Percentiles rank a stretch among this genome's conserved stretches.
Conservation (phyloP, 164 flowering plant genomes). For the Magnolia officinalis region DNA sequence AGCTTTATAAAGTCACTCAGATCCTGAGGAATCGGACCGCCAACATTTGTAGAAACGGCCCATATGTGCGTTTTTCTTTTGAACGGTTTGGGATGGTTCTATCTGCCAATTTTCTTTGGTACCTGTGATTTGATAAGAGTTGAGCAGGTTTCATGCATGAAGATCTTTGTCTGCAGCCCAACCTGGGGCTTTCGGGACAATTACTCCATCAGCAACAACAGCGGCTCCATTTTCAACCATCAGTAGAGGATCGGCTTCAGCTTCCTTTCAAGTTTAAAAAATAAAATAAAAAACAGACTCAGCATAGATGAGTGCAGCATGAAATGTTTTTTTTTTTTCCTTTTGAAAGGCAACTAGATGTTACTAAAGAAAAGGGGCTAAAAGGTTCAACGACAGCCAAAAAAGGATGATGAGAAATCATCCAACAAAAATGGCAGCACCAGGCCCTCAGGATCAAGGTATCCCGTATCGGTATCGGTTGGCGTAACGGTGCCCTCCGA, state of each 20-base stretch:
- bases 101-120: neutral
- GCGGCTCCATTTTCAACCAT: slow-evolving; percentile 55
- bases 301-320: too few species aligned
- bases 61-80: neutral
- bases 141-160: slow-evolving; percentile 43
- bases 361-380: too few species aligned
- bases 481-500: too few species aligned
- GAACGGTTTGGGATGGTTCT: neutral
- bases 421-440: too few species aligned
- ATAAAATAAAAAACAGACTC: neutral
- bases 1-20: neutral
- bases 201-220: slow-evolving; percentile 35
- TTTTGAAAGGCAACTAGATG: too few species aligned
- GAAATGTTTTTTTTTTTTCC: too few species aligned
- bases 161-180: slow-evolving; percentile 80
- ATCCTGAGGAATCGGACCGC: neutral
- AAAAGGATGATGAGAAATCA: too few species aligned
- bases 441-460: too few species aligned
- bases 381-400: too few species aligned
- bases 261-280: slow-evolving; percentile 42
- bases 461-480: too few species aligned
- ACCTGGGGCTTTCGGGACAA: slow-evolving; percentile 41
- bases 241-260: slow-evolving; percentile 73
- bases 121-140: neutral
- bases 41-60: neutral